Percentiles rank a stretch among this genome's conserved stretches.
Conservation (phyloP, 164 flowering plant genomes). For the Berberis vulgaris region DNA sequence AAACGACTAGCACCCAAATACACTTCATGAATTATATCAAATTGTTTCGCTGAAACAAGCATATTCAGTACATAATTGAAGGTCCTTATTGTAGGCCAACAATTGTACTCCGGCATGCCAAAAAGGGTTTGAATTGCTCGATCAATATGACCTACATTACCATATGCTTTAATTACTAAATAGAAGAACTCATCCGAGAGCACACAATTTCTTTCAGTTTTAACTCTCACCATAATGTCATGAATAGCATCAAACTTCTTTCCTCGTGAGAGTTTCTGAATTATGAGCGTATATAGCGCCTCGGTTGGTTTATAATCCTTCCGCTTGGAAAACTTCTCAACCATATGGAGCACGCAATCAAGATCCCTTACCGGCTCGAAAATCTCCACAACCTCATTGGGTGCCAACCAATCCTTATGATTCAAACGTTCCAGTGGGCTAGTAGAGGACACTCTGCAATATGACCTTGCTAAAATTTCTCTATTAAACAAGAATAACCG, state of each 20-base stretch:
- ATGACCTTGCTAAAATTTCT: slow-evolving; percentile 1
- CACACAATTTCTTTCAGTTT: slow-evolving; percentile 32
- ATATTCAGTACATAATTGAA: slow-evolving; percentile 70
- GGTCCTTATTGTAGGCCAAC: slow-evolving; percentile 62
- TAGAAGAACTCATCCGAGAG: slow-evolving; percentile 70
- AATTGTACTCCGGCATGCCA: slow-evolving; percentile 54
- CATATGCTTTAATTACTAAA: slow-evolving; percentile 52
- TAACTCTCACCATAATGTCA: slow-evolving; percentile 35
- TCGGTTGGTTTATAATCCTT: slow-evolving; percentile 79
- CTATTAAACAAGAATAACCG: background rate
- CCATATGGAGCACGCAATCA: slow-evolving; percentile 23
- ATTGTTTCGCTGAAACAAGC: slow-evolving; percentile 52
- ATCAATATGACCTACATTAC: slow-evolving; percentile 39
- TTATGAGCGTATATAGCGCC: slow-evolving; percentile 42
- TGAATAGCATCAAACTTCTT: slow-evolving; percentile 48
- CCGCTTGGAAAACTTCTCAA: slow-evolving; percentile 44
- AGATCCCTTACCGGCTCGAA: slow-evolving; percentile 48
- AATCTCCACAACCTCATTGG: slow-evolving; percentile 41
- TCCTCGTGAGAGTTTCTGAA: slow-evolving; percentile 48
- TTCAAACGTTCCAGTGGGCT: slow-evolving; percentile 20
- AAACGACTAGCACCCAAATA: slow-evolving; percentile 42
- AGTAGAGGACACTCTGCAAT: slow-evolving; percentile 1
- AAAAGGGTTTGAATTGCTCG: slow-evolving; percentile 48
- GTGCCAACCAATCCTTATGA: slow-evolving; percentile 83
- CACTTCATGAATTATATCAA: slow-evolving; percentile 52